A percentile compares a stretch with the other conserved stretches of the same genome.
Evolutionary conservation across 768 basidiomycete genomes (phyloP).

Genomic region (Boletus sensibilis): DNA sequence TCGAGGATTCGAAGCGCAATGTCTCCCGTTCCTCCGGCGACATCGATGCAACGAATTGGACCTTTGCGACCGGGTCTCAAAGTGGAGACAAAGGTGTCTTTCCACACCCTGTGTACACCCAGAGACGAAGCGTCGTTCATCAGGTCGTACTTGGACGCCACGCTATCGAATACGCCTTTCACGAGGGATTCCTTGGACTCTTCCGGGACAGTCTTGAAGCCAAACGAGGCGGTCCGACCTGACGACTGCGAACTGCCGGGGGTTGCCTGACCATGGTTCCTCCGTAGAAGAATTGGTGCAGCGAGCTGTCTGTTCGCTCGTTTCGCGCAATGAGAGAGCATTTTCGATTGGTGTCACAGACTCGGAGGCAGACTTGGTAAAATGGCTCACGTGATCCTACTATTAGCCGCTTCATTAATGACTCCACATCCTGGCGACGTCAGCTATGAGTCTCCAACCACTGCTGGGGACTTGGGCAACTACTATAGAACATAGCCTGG

Average conservation of each 20-base stretch:
- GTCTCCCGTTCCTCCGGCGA: conserved; percentile 97
- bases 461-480: background rate
- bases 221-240: conserved; percentile 76
- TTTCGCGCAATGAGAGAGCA: conserved; percentile 22
- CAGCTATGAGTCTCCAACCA: background rate
- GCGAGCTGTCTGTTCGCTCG: conserved; percentile 10
- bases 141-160: conserved; percentile 91
- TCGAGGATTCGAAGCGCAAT: conserved; percentile 94
- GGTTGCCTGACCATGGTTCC: conserved; percentile 22
- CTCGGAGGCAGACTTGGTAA: background rate
- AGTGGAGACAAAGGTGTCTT: conserved; percentile 79
- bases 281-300: conserved; percentile 14
- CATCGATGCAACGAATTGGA: conserved; percentile 82
- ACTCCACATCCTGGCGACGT: too few relatives aligned
- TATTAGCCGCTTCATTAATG: background rate
- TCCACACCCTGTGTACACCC: conserved; percentile 96
- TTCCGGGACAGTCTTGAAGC: conserved; percentile 86
- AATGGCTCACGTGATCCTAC: background rate
- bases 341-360: background rate
- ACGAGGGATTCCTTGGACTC: conserved; percentile 87
- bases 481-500: background rate
- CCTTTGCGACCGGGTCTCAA: conserved; percentile 77
- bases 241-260: conserved; percentile 16
- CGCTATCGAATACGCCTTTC: conserved; percentile 91
- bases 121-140: conserved; percentile 99